A percentile compares a stretch with the other conserved stretches of the same genome.
Conservation (phyloP, 805 yeast genomes). For the Scheffersomyces stipitis region DNA sequence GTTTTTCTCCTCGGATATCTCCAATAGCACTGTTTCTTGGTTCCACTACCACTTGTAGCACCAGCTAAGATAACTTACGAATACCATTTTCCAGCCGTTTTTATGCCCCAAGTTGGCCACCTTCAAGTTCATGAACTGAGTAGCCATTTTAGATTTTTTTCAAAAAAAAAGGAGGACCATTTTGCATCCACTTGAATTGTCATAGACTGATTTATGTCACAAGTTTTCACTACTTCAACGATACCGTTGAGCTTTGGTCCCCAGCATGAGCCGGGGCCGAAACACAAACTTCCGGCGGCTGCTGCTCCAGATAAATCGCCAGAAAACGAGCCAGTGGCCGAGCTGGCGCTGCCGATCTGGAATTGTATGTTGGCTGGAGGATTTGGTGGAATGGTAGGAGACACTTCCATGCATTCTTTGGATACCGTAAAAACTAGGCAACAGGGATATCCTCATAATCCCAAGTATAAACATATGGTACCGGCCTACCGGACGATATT, state of each 20-base stretch:
- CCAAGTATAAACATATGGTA: slow-evolving; percentile 71
- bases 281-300: slow-evolving; percentile 1
- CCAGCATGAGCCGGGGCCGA: slow-evolving; percentile 17
- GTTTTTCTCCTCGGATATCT: too few relatives aligned
- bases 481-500: slow-evolving; percentile 76
- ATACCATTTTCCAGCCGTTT: too few relatives aligned
- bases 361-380: slow-evolving; percentile 87
- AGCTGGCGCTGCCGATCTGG: slow-evolving; percentile 41
- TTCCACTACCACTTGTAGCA: too few relatives aligned
- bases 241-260: slow-evolving; percentile 35
- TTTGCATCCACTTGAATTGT: too few relatives aligned
- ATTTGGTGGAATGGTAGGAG: slow-evolving; percentile 92
- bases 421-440: slow-evolving; percentile 97
- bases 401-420: slow-evolving; percentile 88
- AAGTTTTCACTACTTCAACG: slow-evolving; percentile 29
- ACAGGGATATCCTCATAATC: slow-evolving; percentile 79
- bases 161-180: too few relatives aligned
- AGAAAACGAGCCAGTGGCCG: not conserved
- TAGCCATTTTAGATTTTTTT: too few relatives aligned
- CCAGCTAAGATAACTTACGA: too few relatives aligned
- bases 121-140: too few relatives aligned
- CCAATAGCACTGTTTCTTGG: too few relatives aligned
- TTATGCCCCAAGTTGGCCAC: too few relatives aligned
- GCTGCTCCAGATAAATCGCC: slow-evolving; percentile 2
- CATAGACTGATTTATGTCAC: too few relatives aligned